Conservation (phyloP, 2,329 filamentous ascomycete species). For the Pyricularia grisea region DNA sequence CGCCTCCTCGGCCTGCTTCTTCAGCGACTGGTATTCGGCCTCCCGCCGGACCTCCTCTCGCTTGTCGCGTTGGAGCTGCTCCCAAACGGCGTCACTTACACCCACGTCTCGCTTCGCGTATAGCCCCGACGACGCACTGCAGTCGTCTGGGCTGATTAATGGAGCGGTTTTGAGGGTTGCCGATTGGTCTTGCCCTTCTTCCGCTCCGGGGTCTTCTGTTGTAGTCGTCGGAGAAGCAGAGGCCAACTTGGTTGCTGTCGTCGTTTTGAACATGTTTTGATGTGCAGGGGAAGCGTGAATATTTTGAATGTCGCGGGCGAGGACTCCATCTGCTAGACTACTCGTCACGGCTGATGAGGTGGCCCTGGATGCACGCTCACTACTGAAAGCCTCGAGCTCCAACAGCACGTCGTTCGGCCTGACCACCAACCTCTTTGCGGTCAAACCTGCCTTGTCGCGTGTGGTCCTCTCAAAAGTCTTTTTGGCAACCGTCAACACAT, state of each 20-base stretch:
- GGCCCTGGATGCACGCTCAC: conserved; percentile 1
- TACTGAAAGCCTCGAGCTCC: conserved; percentile 1
- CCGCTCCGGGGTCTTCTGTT: not conserved
- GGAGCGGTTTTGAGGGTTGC: not conserved
- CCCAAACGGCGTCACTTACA: conserved; percentile 52
- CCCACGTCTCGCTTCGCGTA: conserved; percentile 37
- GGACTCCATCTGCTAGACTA: not conserved
- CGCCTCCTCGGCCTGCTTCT: conserved; percentile 19
- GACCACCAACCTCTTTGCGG: conserved; percentile 5
- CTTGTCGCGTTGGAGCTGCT: conserved; percentile 45
- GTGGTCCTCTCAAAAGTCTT: conserved; percentile 33
- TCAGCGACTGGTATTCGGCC: conserved; percentile 20
- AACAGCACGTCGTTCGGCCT: not conserved
- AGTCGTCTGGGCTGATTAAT: not conserved
- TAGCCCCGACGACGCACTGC: too few species aligned
- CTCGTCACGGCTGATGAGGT: not conserved
- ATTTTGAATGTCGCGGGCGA: not conserved
- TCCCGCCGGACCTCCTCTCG: conserved; percentile 26
- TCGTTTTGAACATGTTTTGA: not conserved
- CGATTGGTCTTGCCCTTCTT: not conserved
- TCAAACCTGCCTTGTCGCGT: conserved; percentile 17
- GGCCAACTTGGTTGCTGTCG: not conserved
- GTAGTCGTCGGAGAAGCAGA: not conserved
- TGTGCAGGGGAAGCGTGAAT: not conserved
- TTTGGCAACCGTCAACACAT: conserved; percentile 46